Evolutionary conservation across 2,329 filamentous ascomycete species (phyloP).

Genomic region (Fusarium piperis): DNA sequence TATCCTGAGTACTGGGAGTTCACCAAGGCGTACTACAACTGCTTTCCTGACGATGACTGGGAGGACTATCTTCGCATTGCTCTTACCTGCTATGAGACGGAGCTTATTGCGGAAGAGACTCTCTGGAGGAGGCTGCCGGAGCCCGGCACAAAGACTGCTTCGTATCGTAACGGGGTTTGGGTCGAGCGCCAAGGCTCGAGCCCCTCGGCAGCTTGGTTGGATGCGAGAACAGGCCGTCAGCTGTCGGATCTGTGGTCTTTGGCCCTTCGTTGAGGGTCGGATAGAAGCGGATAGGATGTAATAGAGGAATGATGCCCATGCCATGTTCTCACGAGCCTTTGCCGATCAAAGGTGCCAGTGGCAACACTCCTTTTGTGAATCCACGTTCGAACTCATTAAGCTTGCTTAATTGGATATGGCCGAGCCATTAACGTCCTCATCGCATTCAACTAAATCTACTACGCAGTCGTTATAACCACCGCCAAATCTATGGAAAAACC

Average conservation of each 20-base stretch:
- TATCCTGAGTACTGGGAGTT: conserved; percentile 49
- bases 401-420: no score
- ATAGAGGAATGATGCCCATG: background rate
- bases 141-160: conserved; percentile 25
- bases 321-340: background rate
- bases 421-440: no score
- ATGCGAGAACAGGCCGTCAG: conserved; percentile 29
- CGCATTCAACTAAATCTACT: no score
- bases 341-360: no score
- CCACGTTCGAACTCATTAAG: background rate
- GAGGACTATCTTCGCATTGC: conserved; percentile 29
- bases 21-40: conserved; percentile 42
- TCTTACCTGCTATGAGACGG: conserved; percentile 37
- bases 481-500: no score
- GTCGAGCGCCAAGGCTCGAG: conserved; percentile 18
- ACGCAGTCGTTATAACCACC: no score
- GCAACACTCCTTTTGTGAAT: background rate
- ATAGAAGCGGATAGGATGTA: background rate
- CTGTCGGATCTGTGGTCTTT: conserved; percentile 35
- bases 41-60: conserved; percentile 25
- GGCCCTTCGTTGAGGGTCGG: conserved; percentile 5
- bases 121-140: conserved; percentile 36
- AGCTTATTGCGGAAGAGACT: conserved; percentile 37
- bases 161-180: conserved; percentile 16
- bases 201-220: conserved; percentile 36